phyloP scores from a whole-genome alignment of 2,329 filamentous ascomycete genomes.

The Knoxdaviesia proteae region DNA sequence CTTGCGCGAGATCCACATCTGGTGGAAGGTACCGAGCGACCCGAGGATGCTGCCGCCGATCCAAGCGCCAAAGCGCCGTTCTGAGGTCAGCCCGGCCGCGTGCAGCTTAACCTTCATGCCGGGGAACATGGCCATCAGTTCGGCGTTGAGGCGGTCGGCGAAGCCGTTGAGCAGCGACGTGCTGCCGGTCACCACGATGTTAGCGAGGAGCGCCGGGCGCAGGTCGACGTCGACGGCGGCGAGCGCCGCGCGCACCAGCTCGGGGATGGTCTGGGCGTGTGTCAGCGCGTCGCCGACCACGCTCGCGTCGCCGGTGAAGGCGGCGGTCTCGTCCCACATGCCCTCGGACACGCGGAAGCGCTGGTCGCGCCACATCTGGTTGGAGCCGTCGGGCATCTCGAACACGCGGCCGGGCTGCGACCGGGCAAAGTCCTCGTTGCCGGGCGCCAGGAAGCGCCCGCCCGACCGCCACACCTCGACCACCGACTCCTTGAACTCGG shows the following conservation, averaged over 20 bases:
- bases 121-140: slow-evolving; percentile 65
- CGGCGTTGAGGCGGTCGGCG: slow-evolving; percentile 71
- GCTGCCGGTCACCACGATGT: slow-evolving; percentile 84
- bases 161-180: slow-evolving; percentile 77
- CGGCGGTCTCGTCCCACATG: slow-evolving; percentile 71
- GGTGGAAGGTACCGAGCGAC: slow-evolving; percentile 91
- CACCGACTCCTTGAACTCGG: slow-evolving; percentile 94
- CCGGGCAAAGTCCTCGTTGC: slow-evolving; percentile 60
- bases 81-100: slow-evolving; percentile 65
- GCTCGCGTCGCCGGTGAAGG: slow-evolving; percentile 26
- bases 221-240: slow-evolving; percentile 75
- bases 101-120: slow-evolving; percentile 74
- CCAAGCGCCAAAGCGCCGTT: slow-evolving; percentile 85
- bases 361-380: slow-evolving; percentile 82
- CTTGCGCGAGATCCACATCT: slow-evolving; percentile 97
- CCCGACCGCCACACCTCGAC: slow-evolving; percentile 84
- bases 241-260: slow-evolving; percentile 59
- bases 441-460: slow-evolving; percentile 38
- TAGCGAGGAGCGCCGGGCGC: slow-evolving; percentile 60
- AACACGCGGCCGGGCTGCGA: slow-evolving; percentile 66
- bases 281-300: slow-evolving; percentile 22
- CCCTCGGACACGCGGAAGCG: slow-evolving; percentile 73
- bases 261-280: slow-evolving; percentile 62
- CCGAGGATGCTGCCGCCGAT: slow-evolving; percentile 91
- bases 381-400: slow-evolving; percentile 92